Base-by-base conservation (phyloP, 2,329 filamentous ascomycete species). In the Talaromyces rugulosus region DNA sequence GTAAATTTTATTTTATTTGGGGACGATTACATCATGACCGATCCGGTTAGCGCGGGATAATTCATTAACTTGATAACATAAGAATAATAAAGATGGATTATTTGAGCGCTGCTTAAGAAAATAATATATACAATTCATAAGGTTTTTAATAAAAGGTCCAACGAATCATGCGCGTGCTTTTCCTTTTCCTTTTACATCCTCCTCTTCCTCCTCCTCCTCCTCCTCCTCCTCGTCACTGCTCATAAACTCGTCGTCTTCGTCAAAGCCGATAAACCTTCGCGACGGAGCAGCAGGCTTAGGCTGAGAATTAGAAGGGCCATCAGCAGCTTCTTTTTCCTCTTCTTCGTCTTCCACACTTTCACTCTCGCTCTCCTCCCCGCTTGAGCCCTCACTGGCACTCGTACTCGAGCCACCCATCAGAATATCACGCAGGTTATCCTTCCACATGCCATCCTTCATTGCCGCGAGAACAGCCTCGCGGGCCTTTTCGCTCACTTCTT, bases 401-500 rank as follows among this genome's bases (percentile, higher is more conserved):
- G 74, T 75, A 59, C 71, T 75, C 18, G 73, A 75, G 23, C 72
- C 69, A 23, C 74, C 71, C 61, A 77, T 42, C 34, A 75, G 69
- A 3, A 66, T 64, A 53, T 75, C 76, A 30, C 71, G 74, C 57
- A 80, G 69, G 60, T 75, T 77, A 63, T 81, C 77, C 55, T 75
- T 77, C 74, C 78, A 80, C 47, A 66, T 67, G 8, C 77, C 78
- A 42, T 88, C 87, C 66, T 92, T 89, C 65, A 94, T 82, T 0
- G 90, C 87, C 16, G 89, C 84, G 56, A 92, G 75, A 5, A 91
- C 88, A 16, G 89, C 88, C 72, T 94, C 91, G 3, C 89, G 83
- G 0, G 92, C 94, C 75, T 90, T 89, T 78, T 96, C 92, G 66
- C 86, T 89, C 30, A 89, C 90, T 72, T 96, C 92, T 69, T 97